These are phyloP conservation scores for Leccinum fibrillosum DNA, from an alignment of 768 basidiomycete species.

Conservation along the genomic window DNA sequence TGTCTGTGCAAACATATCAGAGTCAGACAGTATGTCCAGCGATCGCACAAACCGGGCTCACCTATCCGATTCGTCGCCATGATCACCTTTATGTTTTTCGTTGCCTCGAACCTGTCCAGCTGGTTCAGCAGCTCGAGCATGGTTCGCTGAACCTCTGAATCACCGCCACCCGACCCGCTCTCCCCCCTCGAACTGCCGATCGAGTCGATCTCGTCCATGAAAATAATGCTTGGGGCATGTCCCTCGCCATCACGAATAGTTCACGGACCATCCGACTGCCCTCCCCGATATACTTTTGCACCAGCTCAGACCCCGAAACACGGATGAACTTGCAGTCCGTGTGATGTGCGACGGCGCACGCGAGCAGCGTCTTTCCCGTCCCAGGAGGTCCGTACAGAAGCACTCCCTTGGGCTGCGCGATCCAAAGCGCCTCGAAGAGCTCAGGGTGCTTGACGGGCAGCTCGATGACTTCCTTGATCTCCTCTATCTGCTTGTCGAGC, in stretches of 20 bases:
- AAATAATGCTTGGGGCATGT: conserved; percentile 98
- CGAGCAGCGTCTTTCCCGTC: background rate
- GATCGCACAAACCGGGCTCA: conserved; percentile 15
- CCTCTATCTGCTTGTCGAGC: conserved; percentile 96
- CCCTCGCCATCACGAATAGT: conserved; percentile 96
- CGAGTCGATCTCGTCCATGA: conserved; percentile 99
- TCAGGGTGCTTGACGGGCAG: conserved; percentile 97
- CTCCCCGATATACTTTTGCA: background rate
- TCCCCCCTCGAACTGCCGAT: conserved; percentile 93
- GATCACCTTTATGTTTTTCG: background rate
- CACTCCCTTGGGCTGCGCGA: background rate
- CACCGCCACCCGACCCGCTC: conserved; percentile 70
- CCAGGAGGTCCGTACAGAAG: background rate
- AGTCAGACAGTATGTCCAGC: conserved; percentile 8
- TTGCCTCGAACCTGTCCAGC: background rate
- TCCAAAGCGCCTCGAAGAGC: conserved; percentile 88
- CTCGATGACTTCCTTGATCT: conserved; percentile 99
- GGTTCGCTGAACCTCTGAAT: conserved; percentile 61
- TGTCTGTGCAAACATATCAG: conserved; percentile 51
- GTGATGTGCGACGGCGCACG: conserved; percentile 89
- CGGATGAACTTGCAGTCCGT: conserved; percentile 86
- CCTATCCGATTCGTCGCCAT: conserved; percentile 67
- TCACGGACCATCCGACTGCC: conserved; percentile 90
- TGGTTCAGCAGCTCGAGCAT: background rate
- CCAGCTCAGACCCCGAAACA: background rate